These are phyloP conservation scores for Alternaria infectoria DNA, from an alignment of 2,329 filamentous ascomycete genomes.

Conservation along the genomic window DNA sequence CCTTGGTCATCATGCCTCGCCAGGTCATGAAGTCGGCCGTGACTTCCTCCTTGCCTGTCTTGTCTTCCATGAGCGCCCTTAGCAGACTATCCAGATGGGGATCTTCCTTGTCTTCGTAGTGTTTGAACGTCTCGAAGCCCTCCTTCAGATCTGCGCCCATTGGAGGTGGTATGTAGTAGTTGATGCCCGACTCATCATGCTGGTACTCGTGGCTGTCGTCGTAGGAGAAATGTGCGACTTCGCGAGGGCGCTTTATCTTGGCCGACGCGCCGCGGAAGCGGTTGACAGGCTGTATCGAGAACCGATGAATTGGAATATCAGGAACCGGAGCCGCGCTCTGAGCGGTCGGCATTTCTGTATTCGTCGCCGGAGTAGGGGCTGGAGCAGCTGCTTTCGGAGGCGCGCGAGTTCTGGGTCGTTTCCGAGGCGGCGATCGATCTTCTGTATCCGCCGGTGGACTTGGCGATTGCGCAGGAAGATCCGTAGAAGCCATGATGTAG, in stretches of 20 bases:
- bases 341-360: neutral
- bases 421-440: conserved; percentile 31
- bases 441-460: conserved; percentile 13
- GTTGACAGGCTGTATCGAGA: conserved; percentile 40
- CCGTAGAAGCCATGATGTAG: neutral
- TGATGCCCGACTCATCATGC: conserved; percentile 78
- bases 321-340: neutral
- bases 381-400: conserved; percentile 30
- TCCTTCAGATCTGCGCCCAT: conserved; percentile 75
- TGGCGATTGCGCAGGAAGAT: conserved; percentile 9
- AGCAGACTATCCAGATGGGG: conserved; percentile 88
- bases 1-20: conserved; percentile 99
- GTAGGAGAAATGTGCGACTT: conserved; percentile 93
- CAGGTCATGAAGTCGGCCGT: conserved; percentile 86
- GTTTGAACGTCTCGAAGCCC: conserved; percentile 82
- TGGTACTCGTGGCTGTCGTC: conserved; percentile 80
- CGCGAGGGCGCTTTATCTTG: conserved; percentile 60
- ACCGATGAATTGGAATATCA: conserved; percentile 17
- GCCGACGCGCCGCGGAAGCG: conserved; percentile 44
- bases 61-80: conserved; percentile 71
- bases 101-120: conserved; percentile 81
- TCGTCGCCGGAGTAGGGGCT: neutral
- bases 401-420: conserved; percentile 43
- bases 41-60: conserved; percentile 66
- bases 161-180: conserved; percentile 83